Conservation (phyloP, 2,329 filamentous ascomycete species). For the Ascocoryne sarcoides region DNA sequence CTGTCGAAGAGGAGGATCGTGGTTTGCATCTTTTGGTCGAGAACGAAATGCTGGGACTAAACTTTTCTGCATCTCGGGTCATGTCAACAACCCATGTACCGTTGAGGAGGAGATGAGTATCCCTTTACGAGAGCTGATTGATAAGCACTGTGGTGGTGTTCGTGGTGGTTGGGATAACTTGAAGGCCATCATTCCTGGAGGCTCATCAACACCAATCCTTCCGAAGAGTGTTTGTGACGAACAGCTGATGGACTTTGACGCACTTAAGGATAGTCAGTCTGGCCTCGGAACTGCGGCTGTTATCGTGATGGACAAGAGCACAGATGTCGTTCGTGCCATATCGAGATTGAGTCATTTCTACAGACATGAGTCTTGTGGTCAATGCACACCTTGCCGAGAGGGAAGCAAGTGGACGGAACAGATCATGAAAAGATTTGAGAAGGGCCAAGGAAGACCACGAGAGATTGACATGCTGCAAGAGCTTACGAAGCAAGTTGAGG, state of each 20-base stretch:
- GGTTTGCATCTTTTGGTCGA: conserved; percentile 91
- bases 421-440: conserved; percentile 96
- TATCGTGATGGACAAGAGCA: conserved; percentile 98
- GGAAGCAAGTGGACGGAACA: conserved; percentile 98
- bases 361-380: conserved; percentile 94
- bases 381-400: conserved; percentile 99
- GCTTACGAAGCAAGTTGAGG: conserved; percentile 98
- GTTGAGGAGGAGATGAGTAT: conserved; percentile 99
- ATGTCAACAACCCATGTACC: conserved; percentile 97
- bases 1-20: conserved; percentile 79
- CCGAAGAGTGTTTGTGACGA: conserved; percentile 86
- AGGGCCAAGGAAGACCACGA: conserved; percentile 75
- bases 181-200: conserved; percentile 87
- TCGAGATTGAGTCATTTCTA: conserved; percentile 93
- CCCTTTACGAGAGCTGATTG: conserved; percentile 87
- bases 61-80: conserved; percentile 95
- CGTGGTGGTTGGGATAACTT: conserved; percentile 97
- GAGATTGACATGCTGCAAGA: conserved; percentile 99
- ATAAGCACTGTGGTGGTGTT: conserved; percentile 96
- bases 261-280: conserved; percentile 93
- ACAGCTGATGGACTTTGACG: conserved; percentile 98
- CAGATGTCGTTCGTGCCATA: conserved; percentile 92
- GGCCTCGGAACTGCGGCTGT: conserved; percentile 96
- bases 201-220: conserved; percentile 91
- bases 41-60: conserved; percentile 97